phyloP scores from a whole-genome alignment of 257 asterid species.

The Solanum appendiculatum region DNA sequence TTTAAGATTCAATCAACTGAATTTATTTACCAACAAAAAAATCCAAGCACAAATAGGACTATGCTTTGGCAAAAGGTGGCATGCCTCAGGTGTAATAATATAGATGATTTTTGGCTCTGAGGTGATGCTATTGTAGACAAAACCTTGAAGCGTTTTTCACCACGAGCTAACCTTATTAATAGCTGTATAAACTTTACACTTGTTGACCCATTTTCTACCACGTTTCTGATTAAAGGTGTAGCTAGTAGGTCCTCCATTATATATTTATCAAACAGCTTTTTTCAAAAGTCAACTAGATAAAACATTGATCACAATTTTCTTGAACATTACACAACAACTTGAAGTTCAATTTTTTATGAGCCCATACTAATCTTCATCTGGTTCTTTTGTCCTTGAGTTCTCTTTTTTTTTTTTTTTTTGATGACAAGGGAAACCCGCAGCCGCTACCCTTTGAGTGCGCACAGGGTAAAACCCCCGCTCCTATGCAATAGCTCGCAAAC shows the following conservation, averaged over 20 bases:
- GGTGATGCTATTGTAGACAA: background rate
- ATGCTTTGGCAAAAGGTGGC: background rate
- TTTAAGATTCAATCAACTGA: background rate
- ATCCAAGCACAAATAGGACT: background rate
- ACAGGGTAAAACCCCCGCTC: no score
- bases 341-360: background rate
- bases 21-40: background rate
- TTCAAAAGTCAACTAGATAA: background rate
- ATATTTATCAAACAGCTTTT: background rate
- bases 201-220: background rate
- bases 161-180: background rate
- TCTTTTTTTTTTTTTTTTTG: no score
- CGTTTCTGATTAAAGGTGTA: background rate
- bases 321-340: background rate
- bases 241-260: background rate
- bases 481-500: no score
- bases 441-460: no score
- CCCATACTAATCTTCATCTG: background rate
- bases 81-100: background rate
- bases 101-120: background rate
- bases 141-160: background rate
- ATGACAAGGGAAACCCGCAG: no score
- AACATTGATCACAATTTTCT: background rate
- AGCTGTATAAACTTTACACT: background rate
- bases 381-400: background rate